Evolutionary conservation across 176 grass and related monocot species (phyloP).

Genomic region (Puccinellia tenuiflora): DNA sequence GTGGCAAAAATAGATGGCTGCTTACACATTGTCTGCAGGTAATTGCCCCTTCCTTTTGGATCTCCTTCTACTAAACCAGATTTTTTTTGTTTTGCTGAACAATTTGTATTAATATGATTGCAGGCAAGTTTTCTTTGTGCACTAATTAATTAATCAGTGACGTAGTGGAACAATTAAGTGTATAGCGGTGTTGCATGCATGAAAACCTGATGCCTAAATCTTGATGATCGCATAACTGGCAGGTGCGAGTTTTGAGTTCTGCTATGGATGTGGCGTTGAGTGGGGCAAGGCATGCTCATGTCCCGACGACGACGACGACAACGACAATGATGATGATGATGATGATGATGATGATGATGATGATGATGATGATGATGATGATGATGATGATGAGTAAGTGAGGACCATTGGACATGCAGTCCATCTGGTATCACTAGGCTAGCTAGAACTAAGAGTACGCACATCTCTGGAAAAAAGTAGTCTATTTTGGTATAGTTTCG

Average conservation of each 20-base stretch:
- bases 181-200: not conserved
- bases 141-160: not conserved
- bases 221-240: not conserved
- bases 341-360: too few relatives aligned
- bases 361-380: too few relatives aligned
- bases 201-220: not conserved
- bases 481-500: too few relatives aligned
- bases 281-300: not conserved
- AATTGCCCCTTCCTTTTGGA: not conserved
- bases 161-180: not conserved
- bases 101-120: not conserved
- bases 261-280: slow-evolving; percentile 44
- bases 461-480: too few relatives aligned
- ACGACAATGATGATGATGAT: too few relatives aligned
- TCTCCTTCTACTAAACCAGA: not conserved
- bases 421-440: too few relatives aligned
- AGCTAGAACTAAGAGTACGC: too few relatives aligned
- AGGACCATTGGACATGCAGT: too few relatives aligned
- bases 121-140: not conserved
- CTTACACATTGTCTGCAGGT: slow-evolving; percentile 77
- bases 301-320: too few relatives aligned
- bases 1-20: slow-evolving; percentile 43
- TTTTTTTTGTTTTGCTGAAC: not conserved
- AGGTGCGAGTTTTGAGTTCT: slow-evolving; percentile 60
- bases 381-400: too few relatives aligned